Percentiles rank a stretch among this genome's conserved stretches.
phyloP scores from a whole-genome alignment of 75 land plant species.

The Picea sitchensis region DNA sequence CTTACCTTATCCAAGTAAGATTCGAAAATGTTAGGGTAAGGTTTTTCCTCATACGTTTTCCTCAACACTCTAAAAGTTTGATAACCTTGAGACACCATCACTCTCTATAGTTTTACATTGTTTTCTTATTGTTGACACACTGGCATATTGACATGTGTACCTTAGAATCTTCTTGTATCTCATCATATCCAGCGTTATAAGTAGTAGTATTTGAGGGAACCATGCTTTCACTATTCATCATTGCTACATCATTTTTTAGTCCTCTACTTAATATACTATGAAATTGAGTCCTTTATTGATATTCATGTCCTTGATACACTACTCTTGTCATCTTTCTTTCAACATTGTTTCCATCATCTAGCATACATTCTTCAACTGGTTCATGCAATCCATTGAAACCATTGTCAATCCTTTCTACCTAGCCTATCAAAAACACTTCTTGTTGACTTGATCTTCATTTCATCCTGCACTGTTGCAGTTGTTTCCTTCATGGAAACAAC shows the following conservation, averaged over 20 bases:
- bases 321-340: constrained; percentile 20
- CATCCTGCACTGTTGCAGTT: constrained; percentile 77
- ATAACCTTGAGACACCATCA: constrained; percentile 4
- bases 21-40: no score
- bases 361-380: neutral
- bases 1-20: no score
- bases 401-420: constrained; percentile 23
- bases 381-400: neutral
- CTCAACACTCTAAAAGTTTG: no score
- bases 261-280: constrained; percentile 15
- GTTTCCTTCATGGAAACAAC: constrained; percentile 65
- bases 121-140: constrained; percentile 7
- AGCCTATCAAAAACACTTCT: constrained; percentile 72
- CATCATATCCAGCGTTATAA: constrained; percentile 47
- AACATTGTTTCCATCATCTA: constrained; percentile 6
- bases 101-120: constrained; percentile 1
- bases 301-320: constrained; percentile 8
- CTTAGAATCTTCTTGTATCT: constrained; percentile 15
- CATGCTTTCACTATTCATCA: constrained; percentile 21
- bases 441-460: constrained; percentile 19
- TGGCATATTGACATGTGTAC: neutral
- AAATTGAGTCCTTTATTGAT: constrained; percentile 3
- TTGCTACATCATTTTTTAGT: constrained; percentile 1
- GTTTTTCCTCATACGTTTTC: no score
- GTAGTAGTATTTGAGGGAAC: constrained; percentile 34